Evolutionary conservation across 108 stramenopile genomes (phyloP).

Genomic region (Cyclotella cryptica): DNA sequence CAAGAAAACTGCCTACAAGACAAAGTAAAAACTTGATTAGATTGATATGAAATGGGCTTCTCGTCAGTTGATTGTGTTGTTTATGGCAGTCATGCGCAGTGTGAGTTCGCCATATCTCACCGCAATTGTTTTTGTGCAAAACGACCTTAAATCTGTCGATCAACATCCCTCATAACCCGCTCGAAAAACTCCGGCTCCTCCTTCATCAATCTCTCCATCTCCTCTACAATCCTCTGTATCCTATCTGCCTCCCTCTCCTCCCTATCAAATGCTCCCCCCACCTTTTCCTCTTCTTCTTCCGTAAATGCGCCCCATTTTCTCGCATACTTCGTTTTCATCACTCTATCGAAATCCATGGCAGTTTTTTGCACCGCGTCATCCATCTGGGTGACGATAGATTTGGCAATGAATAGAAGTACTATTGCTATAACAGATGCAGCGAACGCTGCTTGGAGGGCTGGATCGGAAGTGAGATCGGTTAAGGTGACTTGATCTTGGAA

Average conservation of each 20-base stretch:
- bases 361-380: conserved; percentile 36
- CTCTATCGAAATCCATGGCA: conserved; percentile 36
- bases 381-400: conserved; percentile 38
- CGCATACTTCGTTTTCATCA: conserved; percentile 37
- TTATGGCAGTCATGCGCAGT: too few species aligned
- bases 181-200: conserved; percentile 39
- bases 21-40: too few species aligned
- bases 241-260: conserved; percentile 31
- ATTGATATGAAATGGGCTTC: too few species aligned
- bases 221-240: conserved; percentile 36
- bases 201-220: conserved; percentile 27
- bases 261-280: not conserved
- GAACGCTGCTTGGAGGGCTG: conserved; percentile 30
- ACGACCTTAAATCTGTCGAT: conserved; percentile 4
- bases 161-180: conserved; percentile 34
- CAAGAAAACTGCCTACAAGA: too few species aligned
- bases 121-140: not conserved
- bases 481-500: conserved; percentile 40
- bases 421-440: conserved; percentile 29
- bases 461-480: conserved; percentile 34
- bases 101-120: too few species aligned
- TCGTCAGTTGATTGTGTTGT: too few species aligned
- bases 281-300: not conserved
- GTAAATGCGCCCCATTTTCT: conserved; percentile 40
- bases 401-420: conserved; percentile 25